These are phyloP conservation scores for Pseudozyma tsukubaensis DNA, from an alignment of 1,284 basidiomycete species.

Conservation along the genomic window DNA sequence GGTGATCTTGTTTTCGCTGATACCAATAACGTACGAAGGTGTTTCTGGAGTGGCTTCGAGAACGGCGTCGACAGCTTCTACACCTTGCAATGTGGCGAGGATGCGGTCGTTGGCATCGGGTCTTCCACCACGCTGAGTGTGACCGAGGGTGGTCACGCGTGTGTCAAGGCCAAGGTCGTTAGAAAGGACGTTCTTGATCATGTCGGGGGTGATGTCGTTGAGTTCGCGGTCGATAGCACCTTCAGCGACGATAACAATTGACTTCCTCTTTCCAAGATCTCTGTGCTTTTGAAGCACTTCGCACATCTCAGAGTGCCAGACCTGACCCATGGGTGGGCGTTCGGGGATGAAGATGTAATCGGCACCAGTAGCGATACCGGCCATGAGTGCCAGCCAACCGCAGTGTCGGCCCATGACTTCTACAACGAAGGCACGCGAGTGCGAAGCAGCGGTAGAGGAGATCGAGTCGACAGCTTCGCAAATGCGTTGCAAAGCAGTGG, in stretches of 20 bases:
- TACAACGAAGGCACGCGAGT: constrained; percentile 96
- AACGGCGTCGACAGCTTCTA: constrained; percentile 90
- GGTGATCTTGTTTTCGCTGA: constrained; percentile 93
- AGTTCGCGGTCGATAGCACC: constrained; percentile 89
- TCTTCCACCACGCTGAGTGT: constrained; percentile 93
- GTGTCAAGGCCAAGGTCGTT: constrained; percentile 92
- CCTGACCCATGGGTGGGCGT: constrained; percentile 79
- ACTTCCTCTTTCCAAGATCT: constrained; percentile 91
- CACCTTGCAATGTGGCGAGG: constrained; percentile 91
- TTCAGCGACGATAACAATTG: constrained; percentile 97
- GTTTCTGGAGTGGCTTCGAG: constrained; percentile 88
- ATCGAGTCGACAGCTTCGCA: constrained; percentile 98
- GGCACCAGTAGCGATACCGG: constrained; percentile 91
- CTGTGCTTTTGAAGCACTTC: constrained; percentile 89
- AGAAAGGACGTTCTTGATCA: constrained; percentile 88
- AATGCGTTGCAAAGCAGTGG: constrained; percentile 93
- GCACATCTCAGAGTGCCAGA: constrained; percentile 95
- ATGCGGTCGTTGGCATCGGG: constrained; percentile 94
- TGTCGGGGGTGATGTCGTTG: constrained; percentile 88
- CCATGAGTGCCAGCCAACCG: constrained; percentile 94
- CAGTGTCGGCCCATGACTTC: constrained; percentile 99
- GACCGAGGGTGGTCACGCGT: constrained; percentile 95
- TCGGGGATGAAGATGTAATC: constrained; percentile 99
- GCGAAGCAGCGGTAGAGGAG: constrained; percentile 93
- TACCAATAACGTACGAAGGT: constrained; percentile 96